Percentiles rank a stretch among this genome's conserved stretches.
phyloP scores from a whole-genome alignment of 768 basidiomycete genomes.

The Daedaleopsis nitida region DNA sequence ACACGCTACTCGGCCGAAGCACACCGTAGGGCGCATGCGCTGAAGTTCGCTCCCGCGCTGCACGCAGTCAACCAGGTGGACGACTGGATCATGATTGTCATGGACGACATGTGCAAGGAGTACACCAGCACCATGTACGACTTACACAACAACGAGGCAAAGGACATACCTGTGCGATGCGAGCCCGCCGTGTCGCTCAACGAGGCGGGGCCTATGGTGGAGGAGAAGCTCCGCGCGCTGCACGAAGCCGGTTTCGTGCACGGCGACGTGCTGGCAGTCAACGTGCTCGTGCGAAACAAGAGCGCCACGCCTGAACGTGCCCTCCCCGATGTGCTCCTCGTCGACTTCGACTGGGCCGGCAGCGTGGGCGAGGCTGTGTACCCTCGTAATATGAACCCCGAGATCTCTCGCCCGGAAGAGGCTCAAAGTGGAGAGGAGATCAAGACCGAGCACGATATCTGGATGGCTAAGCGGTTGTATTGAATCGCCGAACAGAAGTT shows the following conservation, averaged over 20 bases:
- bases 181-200: not conserved
- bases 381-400: not conserved
- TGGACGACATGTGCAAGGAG: not conserved
- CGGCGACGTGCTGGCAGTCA: constrained; percentile 3
- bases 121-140: constrained; percentile 2
- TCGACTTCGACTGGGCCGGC: constrained; percentile 9
- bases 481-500: too few species aligned
- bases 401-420: not conserved
- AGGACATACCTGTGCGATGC: not conserved
- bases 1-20: constrained; percentile 2
- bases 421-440: not conserved
- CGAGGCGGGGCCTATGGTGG: not conserved
- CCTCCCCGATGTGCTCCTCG: not conserved
- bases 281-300: constrained; percentile 3
- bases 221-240: not conserved
- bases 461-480: not conserved
- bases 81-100: constrained; percentile 12
- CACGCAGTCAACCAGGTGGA: not conserved
- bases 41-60: constrained; percentile 4
- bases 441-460: not conserved
- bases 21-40: not conserved
- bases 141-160: not conserved
- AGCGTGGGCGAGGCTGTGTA: not conserved
- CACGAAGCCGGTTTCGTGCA: constrained; percentile 2
- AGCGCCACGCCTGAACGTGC: not conserved